phyloP scores from a whole-genome alignment of 169 alveolate species.

The Plasmodium sp. region DNA sequence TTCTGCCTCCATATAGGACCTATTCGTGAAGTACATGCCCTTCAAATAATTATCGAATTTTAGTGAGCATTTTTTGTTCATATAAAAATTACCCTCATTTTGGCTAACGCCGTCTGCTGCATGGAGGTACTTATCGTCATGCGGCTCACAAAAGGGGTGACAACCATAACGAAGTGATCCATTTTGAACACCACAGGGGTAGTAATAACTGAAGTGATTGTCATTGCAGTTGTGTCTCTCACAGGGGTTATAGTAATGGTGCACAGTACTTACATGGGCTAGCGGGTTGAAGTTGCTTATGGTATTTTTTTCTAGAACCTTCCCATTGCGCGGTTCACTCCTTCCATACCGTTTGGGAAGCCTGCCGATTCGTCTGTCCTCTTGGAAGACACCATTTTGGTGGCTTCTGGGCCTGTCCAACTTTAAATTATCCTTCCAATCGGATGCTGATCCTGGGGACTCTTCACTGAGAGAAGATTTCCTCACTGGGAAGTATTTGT shows the following conservation, averaged over 20 bases:
- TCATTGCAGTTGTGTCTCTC: neutral
- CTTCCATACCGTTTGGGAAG: neutral
- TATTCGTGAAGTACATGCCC: neutral
- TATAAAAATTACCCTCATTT: neutral
- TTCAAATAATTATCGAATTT: neutral
- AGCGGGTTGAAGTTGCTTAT: constrained; percentile 26
- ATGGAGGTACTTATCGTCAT: neutral
- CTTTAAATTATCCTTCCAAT: neutral
- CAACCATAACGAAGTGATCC: neutral
- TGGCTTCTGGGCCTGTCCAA: neutral
- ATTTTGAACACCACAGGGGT: neutral
- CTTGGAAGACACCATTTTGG: neutral
- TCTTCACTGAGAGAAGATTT: neutral
- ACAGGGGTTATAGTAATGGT: neutral
- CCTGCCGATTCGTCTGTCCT: neutral
- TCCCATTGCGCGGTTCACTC: neutral
- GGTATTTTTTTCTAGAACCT: neutral
- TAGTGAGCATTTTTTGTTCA: neutral
- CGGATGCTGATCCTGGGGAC: neutral
- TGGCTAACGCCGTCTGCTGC: neutral
- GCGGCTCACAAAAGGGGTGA: neutral
- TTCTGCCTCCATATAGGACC: constrained; percentile 5
- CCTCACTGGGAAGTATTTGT: neutral
- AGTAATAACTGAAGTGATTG: neutral
- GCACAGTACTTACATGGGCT: neutral